These are phyloP conservation scores for Geranomyces variabilis DNA, from an alignment of 192 early-diverging fungal species.

Conservation along the genomic window DNA sequence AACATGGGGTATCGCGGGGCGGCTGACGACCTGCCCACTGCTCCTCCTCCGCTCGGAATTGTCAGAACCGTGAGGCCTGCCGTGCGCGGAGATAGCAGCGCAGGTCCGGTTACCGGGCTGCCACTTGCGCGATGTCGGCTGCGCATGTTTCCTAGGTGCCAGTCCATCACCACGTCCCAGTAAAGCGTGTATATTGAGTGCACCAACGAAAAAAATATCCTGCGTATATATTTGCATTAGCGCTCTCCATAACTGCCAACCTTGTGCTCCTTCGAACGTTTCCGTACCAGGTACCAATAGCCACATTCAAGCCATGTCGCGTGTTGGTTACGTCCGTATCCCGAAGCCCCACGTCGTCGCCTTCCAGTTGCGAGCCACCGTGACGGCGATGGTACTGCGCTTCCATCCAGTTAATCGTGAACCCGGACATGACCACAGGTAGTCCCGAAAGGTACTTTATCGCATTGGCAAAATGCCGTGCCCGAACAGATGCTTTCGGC, in stretches of 20 bases:
- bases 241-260: no score
- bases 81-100: background rate
- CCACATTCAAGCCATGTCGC: constrained; percentile 37
- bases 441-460: constrained; percentile 88
- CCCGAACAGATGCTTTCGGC: constrained; percentile 49
- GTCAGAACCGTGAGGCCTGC: background rate
- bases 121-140: constrained; percentile 10
- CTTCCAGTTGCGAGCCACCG: background rate
- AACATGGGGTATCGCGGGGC: constrained; percentile 39
- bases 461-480: constrained; percentile 87
- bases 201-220: constrained; percentile 69
- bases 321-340: constrained; percentile 6
- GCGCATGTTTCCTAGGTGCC: constrained; percentile 50
- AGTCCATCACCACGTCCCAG: constrained; percentile 95
- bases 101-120: background rate
- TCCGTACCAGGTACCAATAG: constrained; percentile 4
- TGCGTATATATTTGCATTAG: constrained; percentile 4
- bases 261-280: no score
- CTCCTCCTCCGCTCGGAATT: constrained; percentile 12
- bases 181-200: constrained; percentile 94
- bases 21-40: background rate
- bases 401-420: constrained; percentile 45
- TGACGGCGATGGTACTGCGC: constrained; percentile 1
- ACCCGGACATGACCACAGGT: constrained; percentile 65
- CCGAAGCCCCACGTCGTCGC: background rate